Base-by-base conservation (phyloP, 768 basidiomycete species). In the Boletus sp. region DNA sequence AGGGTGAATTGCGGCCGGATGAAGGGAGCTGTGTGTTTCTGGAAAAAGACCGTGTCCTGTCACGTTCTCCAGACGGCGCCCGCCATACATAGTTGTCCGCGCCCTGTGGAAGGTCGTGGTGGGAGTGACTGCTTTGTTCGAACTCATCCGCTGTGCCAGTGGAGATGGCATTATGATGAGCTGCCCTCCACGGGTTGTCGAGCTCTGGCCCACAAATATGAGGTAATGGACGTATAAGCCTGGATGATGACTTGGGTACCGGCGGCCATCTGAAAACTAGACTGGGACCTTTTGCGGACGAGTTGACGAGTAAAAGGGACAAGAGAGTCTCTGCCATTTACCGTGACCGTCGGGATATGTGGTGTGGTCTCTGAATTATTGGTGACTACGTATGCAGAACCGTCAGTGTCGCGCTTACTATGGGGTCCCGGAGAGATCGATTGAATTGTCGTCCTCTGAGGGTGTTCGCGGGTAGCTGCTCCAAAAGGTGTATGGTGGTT, bases 241-340 rank as follows among this genome's bases (percentile, higher is more conserved):
- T 79, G 5, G 84, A 77, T 6, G 83, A 78, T 1, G 83, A 72
- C 13, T 73, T 62, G 14, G 92, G 90, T 14, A 75, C 76, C 14
- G 90, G 86, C 0, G 94, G 94, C 88, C 92, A 96, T 57, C 89
- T 79, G 67, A 85, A 93, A 49, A 92, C 87, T 6, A 93, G 73
- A 59, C 77, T 87, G 10, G 85, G 83, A 27, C 88, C 90, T 64
- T 85, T 89, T 7, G 90, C 85, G 9, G 92, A 93, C 13, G 87
- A 85, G 5, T 90, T 90, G 40, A 93, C 89, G 34, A 97, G 82
- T 5, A 95, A 72, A 56, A 96, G 77, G 10, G 90, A 87, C 44
- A 94, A 75, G 32, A 97, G 79, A 3, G 85, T 84, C 70, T 90
- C 87, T 38, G 87, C 85, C 58, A 61, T 64, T 29, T 29, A 25